Conservation (phyloP, 441 rosid genomes). For the Euphorbia schlechtendalii region DNA sequence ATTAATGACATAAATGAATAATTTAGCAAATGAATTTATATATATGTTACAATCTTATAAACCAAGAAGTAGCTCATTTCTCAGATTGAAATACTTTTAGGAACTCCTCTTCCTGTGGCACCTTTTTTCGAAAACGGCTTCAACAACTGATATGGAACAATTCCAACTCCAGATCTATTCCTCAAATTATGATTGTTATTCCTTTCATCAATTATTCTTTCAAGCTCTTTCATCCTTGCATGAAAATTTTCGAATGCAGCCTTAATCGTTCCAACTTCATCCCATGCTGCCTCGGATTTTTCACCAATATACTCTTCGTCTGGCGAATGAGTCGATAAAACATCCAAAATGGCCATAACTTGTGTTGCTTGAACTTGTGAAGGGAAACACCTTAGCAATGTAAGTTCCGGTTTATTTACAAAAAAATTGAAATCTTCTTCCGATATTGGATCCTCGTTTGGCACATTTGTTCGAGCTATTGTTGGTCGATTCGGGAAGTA, state of each 20-base stretch:
- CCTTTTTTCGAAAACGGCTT: conserved; percentile 41
- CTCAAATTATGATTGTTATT: conserved; percentile 19
- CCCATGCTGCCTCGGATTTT: conserved; percentile 43
- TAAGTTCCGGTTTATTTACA: conserved; percentile 33
- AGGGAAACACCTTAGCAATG: conserved; percentile 42
- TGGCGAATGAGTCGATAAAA: conserved; percentile 51
- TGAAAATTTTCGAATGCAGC: conserved; percentile 45
- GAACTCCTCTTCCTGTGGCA: conserved; percentile 48
- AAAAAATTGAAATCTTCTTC: conserved; percentile 34
- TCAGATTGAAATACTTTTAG: conserved; percentile 27
- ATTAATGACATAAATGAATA: too few relatives aligned
- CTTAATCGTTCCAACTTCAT: conserved; percentile 27
- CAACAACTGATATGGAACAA: conserved; percentile 37
- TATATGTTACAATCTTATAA: too few relatives aligned
- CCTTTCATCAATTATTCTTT: conserved; percentile 30
- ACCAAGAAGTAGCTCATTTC: too few relatives aligned
- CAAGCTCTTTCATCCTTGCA: conserved; percentile 31
- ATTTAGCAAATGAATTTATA: too few relatives aligned
- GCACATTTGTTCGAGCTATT: conserved; percentile 46
- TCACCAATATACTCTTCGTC: conserved; percentile 77
- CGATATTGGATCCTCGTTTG: conserved; percentile 32
- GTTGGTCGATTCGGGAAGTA: conserved; percentile 71
- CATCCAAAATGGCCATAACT: conserved; percentile 50
- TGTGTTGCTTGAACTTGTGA: conserved; percentile 50
- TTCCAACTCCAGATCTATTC: conserved; percentile 32